phyloP scores from a whole-genome alignment of 225 moss, liverwort and hornwort species.

The Climacium dendroides region DNA sequence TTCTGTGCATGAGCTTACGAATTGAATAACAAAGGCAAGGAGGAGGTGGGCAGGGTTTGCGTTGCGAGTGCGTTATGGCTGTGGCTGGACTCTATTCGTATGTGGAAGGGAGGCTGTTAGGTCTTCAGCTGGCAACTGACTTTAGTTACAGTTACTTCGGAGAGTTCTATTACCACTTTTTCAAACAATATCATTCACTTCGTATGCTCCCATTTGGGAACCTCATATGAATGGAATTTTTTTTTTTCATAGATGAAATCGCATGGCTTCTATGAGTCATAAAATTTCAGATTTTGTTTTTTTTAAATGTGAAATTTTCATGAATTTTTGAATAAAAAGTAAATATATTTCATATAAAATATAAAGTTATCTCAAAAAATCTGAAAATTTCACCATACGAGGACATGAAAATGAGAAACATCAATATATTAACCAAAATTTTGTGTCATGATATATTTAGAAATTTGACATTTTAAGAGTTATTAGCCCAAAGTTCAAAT shows the following conservation, averaged over 20 bases:
- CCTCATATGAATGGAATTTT: not conserved
- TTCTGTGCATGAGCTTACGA: no score
- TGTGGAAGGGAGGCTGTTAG: not conserved
- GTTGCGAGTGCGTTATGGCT: not conserved
- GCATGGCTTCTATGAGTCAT: no score
- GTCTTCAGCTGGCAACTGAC: conserved; percentile 28
- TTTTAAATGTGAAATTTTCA: accelerated
- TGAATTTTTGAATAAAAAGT: not conserved
- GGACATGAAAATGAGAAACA: accelerated
- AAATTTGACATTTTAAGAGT: not conserved
- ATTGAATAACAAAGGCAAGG: not conserved
- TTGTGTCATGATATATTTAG: accelerated
- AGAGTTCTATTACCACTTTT: not conserved
- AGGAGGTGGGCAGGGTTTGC: not conserved
- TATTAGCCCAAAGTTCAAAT: not conserved
- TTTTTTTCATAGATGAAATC: not conserved
- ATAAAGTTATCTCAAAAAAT: not conserved
- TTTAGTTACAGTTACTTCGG: not conserved
- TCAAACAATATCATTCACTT: not conserved
- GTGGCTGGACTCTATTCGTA: not conserved
- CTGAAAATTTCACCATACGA: not conserved
- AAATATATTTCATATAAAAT: not conserved
- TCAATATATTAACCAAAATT: accelerated
- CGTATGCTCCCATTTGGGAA: not conserved
- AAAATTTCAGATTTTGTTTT: no score